Evolutionary conservation across 148 eudicot species (phyloP), one percentile per base, ranked within the genome.

Genomic region (Chenopodium berlandieri): DNA sequence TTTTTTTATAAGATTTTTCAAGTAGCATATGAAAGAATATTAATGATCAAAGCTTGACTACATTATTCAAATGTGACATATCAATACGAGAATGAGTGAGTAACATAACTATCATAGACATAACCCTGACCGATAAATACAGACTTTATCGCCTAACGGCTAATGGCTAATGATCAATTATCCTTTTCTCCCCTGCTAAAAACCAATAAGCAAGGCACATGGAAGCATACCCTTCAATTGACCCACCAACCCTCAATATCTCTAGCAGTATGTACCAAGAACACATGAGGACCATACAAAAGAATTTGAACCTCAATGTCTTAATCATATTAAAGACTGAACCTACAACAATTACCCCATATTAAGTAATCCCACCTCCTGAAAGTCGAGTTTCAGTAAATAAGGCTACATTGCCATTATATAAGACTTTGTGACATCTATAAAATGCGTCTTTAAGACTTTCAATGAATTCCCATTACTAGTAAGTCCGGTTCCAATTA

Each of bases 131-230:
- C 4, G 11, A 54, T 0, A 0, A 0, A 16, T 13, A 54, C 20
- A 56, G 62, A 56, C 30, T 0, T 27, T 27, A 27, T 27, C 30
- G 30, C 4, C 22, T 56, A 56, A 56, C 0, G 62, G 62, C 17
- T 19, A 56, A 13, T 56, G 54, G 54, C 30, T 27, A 40, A 40
- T 5, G 44, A 40, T 5, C 54, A 50, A 13, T 50, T 11, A 13
- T 50, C 12, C 14, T 11, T 50, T 9, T 9, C 14, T 50, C 54
- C 54, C 54, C 54, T 0, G 46, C 47, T 63, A 32, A 66, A 40
- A 75, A 70, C 74, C 23, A 78, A 86, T 85, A 9, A 63, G 77
- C 71, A 84, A 76, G 47, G 63, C 88, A 89, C 87, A 89, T 86
- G 90, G 85, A 78, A 71, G 66, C 58, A 69, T 76, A 86, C 64